Evolutionary conservation across 78 protist species (phyloP).

Genomic region (Polysphondylium violaceum): DNA sequence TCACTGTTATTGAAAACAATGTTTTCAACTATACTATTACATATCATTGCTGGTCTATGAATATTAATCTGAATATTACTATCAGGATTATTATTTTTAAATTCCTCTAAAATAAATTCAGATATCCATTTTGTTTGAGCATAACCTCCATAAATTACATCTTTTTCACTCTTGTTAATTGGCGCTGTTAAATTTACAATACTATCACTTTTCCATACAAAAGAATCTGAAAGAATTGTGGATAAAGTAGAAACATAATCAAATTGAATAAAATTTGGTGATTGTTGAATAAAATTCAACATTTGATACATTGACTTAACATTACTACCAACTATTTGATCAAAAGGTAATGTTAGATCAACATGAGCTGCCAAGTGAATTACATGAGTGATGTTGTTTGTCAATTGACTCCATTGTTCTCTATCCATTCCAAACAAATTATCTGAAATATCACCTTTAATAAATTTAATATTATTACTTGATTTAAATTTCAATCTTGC

Average conservation of each 20-base stretch:
- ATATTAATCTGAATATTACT: neutral
- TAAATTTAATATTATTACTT: neutral
- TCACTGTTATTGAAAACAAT: neutral
- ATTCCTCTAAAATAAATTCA: slow-evolving; percentile 29
- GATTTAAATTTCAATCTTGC: neutral
- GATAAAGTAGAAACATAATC: slow-evolving; percentile 58
- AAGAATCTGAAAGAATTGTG: slow-evolving; percentile 21
- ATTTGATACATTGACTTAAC: slow-evolving; percentile 11
- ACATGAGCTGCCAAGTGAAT: slow-evolving; percentile 64
- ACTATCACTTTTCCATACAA: too few relatives aligned
- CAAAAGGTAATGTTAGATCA: slow-evolving; percentile 39
- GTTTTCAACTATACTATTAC: neutral
- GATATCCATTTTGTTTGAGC: slow-evolving; percentile 60
- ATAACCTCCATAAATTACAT: slow-evolving; percentile 49
- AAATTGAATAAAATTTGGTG: neutral
- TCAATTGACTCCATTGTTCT: neutral
- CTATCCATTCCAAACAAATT: neutral
- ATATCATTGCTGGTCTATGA: slow-evolving; percentile 70
- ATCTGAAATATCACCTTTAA: slow-evolving; percentile 14
- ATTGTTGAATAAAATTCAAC: neutral
- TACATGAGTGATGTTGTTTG: neutral
- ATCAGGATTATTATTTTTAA: neutral
- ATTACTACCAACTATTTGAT: slow-evolving; percentile 16
- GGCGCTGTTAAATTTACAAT: too few relatives aligned
- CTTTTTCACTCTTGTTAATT: neutral